Evolutionary conservation across 1,139 yeast genomes (phyloP).

Genomic region (Saccharomycopsis crataegensis): DNA sequence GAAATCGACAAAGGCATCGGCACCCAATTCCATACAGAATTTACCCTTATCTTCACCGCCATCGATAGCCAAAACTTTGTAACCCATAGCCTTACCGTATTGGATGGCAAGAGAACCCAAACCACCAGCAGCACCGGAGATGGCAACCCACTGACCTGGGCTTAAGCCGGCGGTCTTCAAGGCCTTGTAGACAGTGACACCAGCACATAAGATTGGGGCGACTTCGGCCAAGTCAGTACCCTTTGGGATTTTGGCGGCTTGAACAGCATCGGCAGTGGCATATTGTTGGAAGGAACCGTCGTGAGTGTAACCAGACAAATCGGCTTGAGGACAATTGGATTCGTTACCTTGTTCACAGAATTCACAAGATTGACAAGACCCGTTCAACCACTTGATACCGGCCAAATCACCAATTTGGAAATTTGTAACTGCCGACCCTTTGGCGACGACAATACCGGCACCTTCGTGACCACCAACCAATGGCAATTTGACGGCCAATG

Average conservation of each 20-base stretch:
- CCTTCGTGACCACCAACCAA: conserved; percentile 69
- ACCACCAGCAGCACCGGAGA: conserved; percentile 66
- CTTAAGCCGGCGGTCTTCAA: conserved; percentile 48
- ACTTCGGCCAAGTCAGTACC: conserved; percentile 52
- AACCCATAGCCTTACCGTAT: conserved; percentile 61
- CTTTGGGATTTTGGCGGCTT: conserved; percentile 53
- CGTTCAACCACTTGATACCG: conserved; percentile 61
- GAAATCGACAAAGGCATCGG: conserved; percentile 52
- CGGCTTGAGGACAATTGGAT: conserved; percentile 53
- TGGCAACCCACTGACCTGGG: conserved; percentile 58
- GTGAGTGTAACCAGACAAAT: conserved; percentile 60
- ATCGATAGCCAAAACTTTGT: conserved; percentile 53
- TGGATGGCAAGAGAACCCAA: conserved; percentile 59
- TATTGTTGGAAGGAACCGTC: conserved; percentile 65
- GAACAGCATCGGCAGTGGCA: conserved; percentile 61
- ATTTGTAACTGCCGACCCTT: conserved; percentile 50
- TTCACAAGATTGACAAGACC: conserved; percentile 57
- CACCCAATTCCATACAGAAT: conserved; percentile 46
- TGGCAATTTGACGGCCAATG: conserved; percentile 50
- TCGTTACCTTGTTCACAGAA: conserved; percentile 48
- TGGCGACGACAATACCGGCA: conserved; percentile 57
- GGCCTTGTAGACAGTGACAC: conserved; percentile 63
- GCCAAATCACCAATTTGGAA: conserved; percentile 58
- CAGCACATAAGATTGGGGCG: conserved; percentile 62
- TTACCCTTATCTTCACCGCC: conserved; percentile 55